Percentiles rank a stretch among this genome's conserved stretches.
phyloP scores from a whole-genome alignment of 208 protist species.

The Strigomonas galati region DNA sequence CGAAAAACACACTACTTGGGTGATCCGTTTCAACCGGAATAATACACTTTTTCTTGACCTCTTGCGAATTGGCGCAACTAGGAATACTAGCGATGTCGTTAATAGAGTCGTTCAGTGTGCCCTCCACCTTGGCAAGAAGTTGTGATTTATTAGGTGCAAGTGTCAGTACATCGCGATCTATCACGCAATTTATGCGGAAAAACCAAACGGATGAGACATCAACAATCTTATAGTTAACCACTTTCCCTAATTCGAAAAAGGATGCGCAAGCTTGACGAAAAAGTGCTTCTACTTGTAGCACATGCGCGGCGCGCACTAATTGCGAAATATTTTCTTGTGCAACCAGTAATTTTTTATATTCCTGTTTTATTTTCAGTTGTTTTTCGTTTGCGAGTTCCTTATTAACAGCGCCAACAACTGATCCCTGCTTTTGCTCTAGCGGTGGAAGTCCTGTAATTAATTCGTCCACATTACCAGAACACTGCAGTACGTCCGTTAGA shows the following conservation, averaged over 20 bases:
- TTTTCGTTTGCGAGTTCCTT: constrained; percentile 77
- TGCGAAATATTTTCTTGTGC: constrained; percentile 72
- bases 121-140: constrained; percentile 27
- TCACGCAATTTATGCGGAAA: constrained; percentile 72
- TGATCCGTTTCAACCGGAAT: constrained; percentile 7
- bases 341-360: constrained; percentile 78
- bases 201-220: constrained; percentile 44
- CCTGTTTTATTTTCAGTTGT: constrained; percentile 47
- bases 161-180: constrained; percentile 33
- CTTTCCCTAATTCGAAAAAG: constrained; percentile 52
- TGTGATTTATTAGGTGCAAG: constrained; percentile 48
- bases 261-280: constrained; percentile 65
- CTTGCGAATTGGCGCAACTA: constrained; percentile 22
- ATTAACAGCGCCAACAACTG: constrained; percentile 67
- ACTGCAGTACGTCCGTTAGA: constrained; percentile 37
- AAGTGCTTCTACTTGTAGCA: constrained; percentile 67
- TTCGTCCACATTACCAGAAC: constrained; percentile 44
- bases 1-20: neutral
- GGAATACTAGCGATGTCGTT: constrained; percentile 20
- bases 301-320: constrained; percentile 78
- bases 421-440: constrained; percentile 33
- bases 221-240: constrained; percentile 29
- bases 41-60: constrained; percentile 10
- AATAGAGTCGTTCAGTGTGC: constrained; percentile 36
- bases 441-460: constrained; percentile 39